Percentiles rank a stretch among this genome's conserved stretches.
Evolutionary conservation across 371 early-diverging fungal species (phyloP).

Genomic region (Mucor saturninus): DNA sequence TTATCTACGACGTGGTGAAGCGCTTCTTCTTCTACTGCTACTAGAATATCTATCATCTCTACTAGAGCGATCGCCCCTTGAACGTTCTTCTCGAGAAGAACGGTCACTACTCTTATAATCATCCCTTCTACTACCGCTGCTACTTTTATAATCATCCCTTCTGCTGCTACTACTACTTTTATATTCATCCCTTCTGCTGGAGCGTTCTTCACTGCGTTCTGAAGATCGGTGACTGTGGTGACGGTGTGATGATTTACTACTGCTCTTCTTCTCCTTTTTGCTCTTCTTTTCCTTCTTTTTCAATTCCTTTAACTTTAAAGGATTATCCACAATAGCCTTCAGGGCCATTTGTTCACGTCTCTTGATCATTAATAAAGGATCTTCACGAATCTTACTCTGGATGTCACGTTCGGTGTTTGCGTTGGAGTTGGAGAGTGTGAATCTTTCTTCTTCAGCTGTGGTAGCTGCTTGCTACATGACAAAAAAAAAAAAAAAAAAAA

Average conservation of each 20-base stretch:
- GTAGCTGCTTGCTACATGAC: constrained; percentile 23
- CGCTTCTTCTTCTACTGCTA: constrained; percentile 24
- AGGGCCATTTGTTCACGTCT: constrained; percentile 83
- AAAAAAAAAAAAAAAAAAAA: background rate
- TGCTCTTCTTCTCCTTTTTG: constrained; percentile 52
- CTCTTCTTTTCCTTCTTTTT: constrained; percentile 50
- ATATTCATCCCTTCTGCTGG: constrained; percentile 8
- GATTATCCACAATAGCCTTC: constrained; percentile 79
- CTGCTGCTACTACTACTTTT: constrained; percentile 8
- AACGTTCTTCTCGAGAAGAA: constrained; percentile 3
- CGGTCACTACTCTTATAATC: constrained; percentile 9
- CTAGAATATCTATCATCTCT: constrained; percentile 3
- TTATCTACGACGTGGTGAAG: constrained; percentile 27
- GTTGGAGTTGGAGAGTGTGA: constrained; percentile 52
- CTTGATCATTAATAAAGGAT: constrained; percentile 90
- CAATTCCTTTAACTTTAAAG: constrained; percentile 68
- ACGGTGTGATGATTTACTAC: constrained; percentile 14
- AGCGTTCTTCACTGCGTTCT: background rate
- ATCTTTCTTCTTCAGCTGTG: constrained; percentile 29
- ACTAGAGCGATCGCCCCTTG: constrained; percentile 6
- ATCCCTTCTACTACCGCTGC: constrained; percentile 2
- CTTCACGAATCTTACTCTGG: constrained; percentile 88
- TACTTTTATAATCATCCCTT: constrained; percentile 3
- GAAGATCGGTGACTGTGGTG: constrained; percentile 17
- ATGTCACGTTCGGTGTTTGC: constrained; percentile 86